These are phyloP conservation scores for Atalantia buxifolia DNA, from an alignment of 345 rosid genomes.

Conservation along the genomic window DNA sequence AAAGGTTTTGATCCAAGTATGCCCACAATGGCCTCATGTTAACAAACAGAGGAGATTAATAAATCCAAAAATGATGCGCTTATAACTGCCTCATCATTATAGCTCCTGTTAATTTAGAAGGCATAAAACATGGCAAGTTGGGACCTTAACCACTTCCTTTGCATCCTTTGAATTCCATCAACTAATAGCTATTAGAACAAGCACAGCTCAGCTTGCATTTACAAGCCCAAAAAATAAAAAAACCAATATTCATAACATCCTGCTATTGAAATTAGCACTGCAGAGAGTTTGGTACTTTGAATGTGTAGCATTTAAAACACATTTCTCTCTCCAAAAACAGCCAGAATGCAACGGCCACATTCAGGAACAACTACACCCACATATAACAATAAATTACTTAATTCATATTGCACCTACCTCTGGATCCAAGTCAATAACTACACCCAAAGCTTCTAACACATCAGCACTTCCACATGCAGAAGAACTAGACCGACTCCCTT, in stretches of 20 bases:
- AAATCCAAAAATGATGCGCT: background rate
- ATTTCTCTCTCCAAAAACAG: background rate
- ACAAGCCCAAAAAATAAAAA: background rate
- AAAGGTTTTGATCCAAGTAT: background rate
- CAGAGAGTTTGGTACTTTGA: background rate
- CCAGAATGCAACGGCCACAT: background rate
- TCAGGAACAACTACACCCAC: background rate
- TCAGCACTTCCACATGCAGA: conserved; percentile 99
- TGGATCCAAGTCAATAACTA: conserved; percentile 71
- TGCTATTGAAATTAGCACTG: background rate
- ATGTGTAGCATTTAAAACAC: background rate
- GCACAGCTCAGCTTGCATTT: background rate
- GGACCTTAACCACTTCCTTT: background rate
- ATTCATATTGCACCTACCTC: conserved; percentile 40
- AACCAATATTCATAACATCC: background rate
- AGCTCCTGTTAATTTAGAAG: background rate
- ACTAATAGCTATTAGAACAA: background rate
- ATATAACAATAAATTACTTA: background rate
- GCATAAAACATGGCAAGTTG: background rate
- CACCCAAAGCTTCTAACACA: conserved; percentile 79
- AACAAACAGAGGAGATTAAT: background rate
- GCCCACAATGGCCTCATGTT: background rate
- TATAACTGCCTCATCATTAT: background rate
- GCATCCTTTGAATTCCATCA: background rate
- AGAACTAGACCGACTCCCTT: conserved; percentile 95